phyloP scores from a whole-genome alignment of 345 rosid species.

The rapeseed (Brassica napus) region Da-Ae NC_063439.1:9371001-9371500 shows the following conservation, averaged over 20 bases:
- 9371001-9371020: conserved; percentile 7
- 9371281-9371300: conserved; percentile 7
- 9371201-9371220: conserved; percentile 31
- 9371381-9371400: conserved; percentile 93
- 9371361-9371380: background rate
- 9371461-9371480: conserved; percentile 43
- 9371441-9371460: conserved; percentile 35
- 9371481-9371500: conserved; percentile 56
- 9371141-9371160: background rate
- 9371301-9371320: background rate
- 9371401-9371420: conserved; percentile 78
- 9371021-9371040: conserved; percentile 6
- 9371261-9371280: conserved; percentile 38
- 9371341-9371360: conserved; percentile 9
- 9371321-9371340: conserved; percentile 30
- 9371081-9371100: background rate
- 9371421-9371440: conserved; percentile 53
- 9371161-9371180: conserved; percentile 23
- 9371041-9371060: conserved; percentile 21
- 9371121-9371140: conserved; percentile 13
- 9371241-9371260: conserved; percentile 2
- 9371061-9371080: background rate
- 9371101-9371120: background rate
- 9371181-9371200: conserved; percentile 24
- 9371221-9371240: background rate